phyloP scores from a whole-genome alignment of 352 stramenopile genomes.

The Plasmopara muralis region DNA sequence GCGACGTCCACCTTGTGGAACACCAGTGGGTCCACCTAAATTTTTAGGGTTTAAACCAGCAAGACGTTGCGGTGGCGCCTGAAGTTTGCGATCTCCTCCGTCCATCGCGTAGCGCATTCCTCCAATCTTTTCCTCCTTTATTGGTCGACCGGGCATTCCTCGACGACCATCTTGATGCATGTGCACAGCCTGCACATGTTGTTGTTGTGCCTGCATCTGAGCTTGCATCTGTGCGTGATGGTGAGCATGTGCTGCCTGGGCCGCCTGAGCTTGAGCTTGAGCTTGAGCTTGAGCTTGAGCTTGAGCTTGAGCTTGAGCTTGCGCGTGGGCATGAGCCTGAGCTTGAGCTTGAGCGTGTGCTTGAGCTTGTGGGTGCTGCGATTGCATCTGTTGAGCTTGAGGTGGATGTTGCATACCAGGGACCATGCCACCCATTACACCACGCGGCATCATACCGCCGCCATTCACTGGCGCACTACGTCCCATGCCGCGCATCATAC shows the following conservation, averaged over 20 bases:
- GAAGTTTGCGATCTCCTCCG: constrained; percentile 52
- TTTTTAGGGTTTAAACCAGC: constrained; percentile 73
- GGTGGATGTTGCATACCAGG: constrained; percentile 63
- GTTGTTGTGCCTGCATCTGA: constrained; percentile 57
- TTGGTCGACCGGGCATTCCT: constrained; percentile 51
- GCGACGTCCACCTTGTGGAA: constrained; percentile 40
- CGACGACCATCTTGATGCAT: constrained; percentile 56
- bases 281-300: constrained; percentile 53
- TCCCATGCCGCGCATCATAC: constrained; percentile 64
- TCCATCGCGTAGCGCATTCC: constrained; percentile 62
- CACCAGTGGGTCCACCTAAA: constrained; percentile 39
- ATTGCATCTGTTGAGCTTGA: constrained; percentile 44
- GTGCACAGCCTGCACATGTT: constrained; percentile 55
- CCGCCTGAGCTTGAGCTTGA: constrained; percentile 37
- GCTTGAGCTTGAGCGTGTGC: constrained; percentile 47
- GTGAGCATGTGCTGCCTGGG: constrained; percentile 49
- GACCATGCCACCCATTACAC: constrained; percentile 57
- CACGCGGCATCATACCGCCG: constrained; percentile 55
- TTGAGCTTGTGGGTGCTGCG: constrained; percentile 53
- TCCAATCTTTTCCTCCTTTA: constrained; percentile 60
- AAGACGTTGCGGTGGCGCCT: constrained; percentile 44
- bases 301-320: constrained; percentile 53
- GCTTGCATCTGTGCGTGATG: constrained; percentile 55
- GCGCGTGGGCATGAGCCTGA: constrained; percentile 52
- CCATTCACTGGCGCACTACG: constrained; percentile 50